These are phyloP conservation scores for Fragaria vesca DNA, from an alignment of 306 rosid genomes.

Conservation along the genomic window DNA sequence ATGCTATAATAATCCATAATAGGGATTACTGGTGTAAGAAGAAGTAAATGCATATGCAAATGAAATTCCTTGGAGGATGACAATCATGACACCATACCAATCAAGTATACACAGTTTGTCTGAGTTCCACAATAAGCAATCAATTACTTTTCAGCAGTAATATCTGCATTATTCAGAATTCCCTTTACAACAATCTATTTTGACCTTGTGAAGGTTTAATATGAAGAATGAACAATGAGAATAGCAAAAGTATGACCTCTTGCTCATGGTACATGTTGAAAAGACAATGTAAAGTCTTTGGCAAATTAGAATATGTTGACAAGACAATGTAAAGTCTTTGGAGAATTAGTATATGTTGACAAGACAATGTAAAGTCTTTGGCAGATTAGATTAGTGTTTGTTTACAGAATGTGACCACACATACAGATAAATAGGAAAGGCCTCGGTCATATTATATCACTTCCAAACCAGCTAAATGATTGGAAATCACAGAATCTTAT, in stretches of 20 bases:
- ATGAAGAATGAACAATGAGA: too few species aligned
- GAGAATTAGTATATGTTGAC: neutral
- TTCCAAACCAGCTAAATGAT: neutral
- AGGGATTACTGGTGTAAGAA: conserved; percentile 11
- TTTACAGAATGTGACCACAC: neutral
- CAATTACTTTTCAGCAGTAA: neutral
- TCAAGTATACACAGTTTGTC: neutral
- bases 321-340: too few species aligned
- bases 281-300: conserved; percentile 1
- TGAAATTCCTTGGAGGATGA: neutral
- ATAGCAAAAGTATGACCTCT: neutral
- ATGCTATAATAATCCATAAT: neutral
- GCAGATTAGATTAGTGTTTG: neutral
- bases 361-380: conserved; percentile 4
- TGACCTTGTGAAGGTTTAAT: neutral
- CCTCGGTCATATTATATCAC: neutral
- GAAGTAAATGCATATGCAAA: neutral
- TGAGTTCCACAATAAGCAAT: neutral
- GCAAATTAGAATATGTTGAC: too few species aligned
- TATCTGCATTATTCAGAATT: neutral
- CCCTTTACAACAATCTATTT: neutral
- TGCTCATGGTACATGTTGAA: neutral
- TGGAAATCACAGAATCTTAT: neutral
- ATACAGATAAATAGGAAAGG: neutral
- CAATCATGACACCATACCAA: neutral